Base-by-base conservation (phyloP, 73 alveolate species). In the Breviolum minutum region DNA sequence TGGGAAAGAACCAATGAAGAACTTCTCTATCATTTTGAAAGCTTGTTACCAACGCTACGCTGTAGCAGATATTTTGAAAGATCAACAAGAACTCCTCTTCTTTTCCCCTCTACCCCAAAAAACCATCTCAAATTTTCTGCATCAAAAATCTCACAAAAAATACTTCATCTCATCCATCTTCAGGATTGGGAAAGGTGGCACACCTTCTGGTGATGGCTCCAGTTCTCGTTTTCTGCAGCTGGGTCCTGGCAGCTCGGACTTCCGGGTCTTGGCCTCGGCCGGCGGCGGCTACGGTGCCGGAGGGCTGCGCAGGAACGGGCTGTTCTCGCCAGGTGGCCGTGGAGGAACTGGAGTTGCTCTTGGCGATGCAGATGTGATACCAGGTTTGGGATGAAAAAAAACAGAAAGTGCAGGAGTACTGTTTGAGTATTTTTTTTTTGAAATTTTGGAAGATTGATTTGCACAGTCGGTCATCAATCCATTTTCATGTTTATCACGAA, bases 311-410 rank as follows among this genome's bases (percentile, higher is more conserved):
- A 22, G 26, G 68, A 40, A 27, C 84, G 32, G n/a, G 62, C 70
- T 20, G 66, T 87, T 87, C 68, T 61, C 95, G 20, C 95, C 95
- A 6, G 95, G 86, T 6, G 95, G 95, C 61, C 95, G 95, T 17
- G 87, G 95, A 69, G 95, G 95, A 19, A 76, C 20, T 13, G 85
- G 86, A 69, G 17, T 30, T 22, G 86, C 62, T 22, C 63, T 62
- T 60, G 14, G 14, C 14, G 86, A n/a, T 22, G 86, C 63, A 20
- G 86, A 77, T 7, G 69, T 80, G 32, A 19, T 80, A 19, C 69
- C 88, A 80, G 88, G 88, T 29, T 22, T 6, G 86, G n/a, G 81
- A 71, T 40, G 54, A 40, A 40, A 40, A 40, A 40, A 40, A 40
- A 40, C 54, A 40, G 54, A 3, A 40, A 40, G 54, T 40, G 54